Evolutionary conservation across 371 early-diverging fungal species (phyloP).

Genomic region (Mucor circinelloides): DNA sequence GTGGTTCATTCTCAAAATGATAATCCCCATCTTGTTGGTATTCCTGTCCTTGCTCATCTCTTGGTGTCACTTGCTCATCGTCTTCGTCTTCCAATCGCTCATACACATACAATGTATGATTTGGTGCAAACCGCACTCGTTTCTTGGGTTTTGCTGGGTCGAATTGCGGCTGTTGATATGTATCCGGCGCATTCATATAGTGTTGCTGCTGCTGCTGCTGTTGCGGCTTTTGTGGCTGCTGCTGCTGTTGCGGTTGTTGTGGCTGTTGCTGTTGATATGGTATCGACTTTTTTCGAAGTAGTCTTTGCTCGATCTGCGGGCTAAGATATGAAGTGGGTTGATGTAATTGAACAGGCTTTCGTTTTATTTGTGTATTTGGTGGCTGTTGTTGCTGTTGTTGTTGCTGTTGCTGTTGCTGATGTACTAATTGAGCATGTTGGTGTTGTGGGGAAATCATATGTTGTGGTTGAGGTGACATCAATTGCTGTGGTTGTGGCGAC

Average conservation of each 20-base stretch:
- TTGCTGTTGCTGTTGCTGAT: neutral
- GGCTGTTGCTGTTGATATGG: neutral
- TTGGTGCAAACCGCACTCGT: constrained; percentile 19
- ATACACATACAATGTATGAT: neutral
- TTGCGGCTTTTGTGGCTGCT: neutral
- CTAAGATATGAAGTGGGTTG: neutral
- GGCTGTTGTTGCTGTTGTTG: constrained; percentile 1
- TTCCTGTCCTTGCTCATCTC: neutral
- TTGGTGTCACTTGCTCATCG: constrained; percentile 2
- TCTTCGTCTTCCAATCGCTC: constrained; percentile 11
- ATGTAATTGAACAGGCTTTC: constrained; percentile 20
- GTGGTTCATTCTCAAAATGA: neutral
- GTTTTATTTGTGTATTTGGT: constrained; percentile 13
- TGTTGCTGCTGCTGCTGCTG: neutral
- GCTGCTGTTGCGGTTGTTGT: too few relatives aligned
- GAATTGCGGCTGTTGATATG: neutral
- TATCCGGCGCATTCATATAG: neutral
- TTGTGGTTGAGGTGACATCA: neutral
- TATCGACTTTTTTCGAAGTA: constrained; percentile 5
- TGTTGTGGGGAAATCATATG: neutral
- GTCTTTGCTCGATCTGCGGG: constrained; percentile 20
- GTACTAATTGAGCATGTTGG: neutral
- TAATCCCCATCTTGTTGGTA: neutral
- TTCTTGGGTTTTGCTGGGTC: constrained; percentile 7
- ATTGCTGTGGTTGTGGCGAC: neutral